Evolutionary conservation across 139 green algal species (phyloP), one percentile per base, ranked within the genome.

Genomic region (Pleodorina starrii): DNA sequence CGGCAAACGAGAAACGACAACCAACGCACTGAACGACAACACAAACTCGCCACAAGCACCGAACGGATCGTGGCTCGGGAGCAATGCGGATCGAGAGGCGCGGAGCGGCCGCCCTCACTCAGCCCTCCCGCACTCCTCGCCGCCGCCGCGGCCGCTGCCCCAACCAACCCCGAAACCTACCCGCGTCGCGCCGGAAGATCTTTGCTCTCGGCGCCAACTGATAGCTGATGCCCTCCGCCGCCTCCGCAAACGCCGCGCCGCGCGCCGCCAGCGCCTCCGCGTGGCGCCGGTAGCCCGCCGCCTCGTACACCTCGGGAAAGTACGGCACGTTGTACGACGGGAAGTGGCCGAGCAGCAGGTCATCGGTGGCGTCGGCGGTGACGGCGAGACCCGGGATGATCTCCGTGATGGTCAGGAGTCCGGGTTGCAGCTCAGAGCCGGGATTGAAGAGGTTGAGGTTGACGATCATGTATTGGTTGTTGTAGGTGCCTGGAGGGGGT

Each of bases 281-380:
- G 48, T 94, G 89, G 25, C 93, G 87, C 6, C 84, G 90, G 89
- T 96, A 96, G 35, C 95, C 95, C 10, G 87, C 92, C 21, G 50
- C n/a, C 63, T 93, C 85, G 82, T 96, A 97, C 38, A 96, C 89
- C 66, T 93, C 90, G 0, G 89, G 40, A 78, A 96, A 97, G 90
- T 86, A 94, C 11, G 96, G 96, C 12, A 97, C 90, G 48, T 98
- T 98, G 93, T 95, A 97, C 36, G 88, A 94, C 4, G 96, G 92
- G 87, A 88, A 98, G 91, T 97, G 96, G 66, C 94, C 94, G 1
- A 86, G 77, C 60, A 85, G 85, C 72, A 97, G 92, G 21, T 87
- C 77, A n/a, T 79, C 36, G 2, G 89, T 89, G 44, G 83, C 81
- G 83, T 92, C 82, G 0, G 74, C 82, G 0, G 66, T 80, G 0